Evolutionary conservation across 225 moss, liverwort and hornwort genomes (phyloP).

Genomic region (Marchantia polymorpha): DNA sequence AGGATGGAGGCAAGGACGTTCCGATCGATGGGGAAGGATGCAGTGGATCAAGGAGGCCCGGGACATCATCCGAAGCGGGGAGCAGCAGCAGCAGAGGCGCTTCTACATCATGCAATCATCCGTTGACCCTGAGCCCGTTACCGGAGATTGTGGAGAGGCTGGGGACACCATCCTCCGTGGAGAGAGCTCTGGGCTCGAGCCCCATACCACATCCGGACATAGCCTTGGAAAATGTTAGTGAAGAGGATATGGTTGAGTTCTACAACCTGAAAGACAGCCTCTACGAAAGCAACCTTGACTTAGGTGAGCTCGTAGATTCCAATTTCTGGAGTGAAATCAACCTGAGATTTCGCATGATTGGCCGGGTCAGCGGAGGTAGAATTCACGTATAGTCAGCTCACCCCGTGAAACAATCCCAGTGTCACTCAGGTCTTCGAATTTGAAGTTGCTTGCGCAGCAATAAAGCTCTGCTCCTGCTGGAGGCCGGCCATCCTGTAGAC

Average conservation of each 20-base stretch:
- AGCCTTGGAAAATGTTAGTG: background rate
- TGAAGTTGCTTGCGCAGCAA: background rate
- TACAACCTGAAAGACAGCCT: slow-evolving; percentile 16
- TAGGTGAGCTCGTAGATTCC: background rate
- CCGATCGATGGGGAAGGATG: background rate
- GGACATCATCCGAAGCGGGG: background rate
- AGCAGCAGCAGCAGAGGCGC: background rate
- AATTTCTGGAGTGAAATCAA: background rate
- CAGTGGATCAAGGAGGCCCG: background rate
- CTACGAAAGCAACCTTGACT: slow-evolving; percentile 12
- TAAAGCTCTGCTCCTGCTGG: background rate
- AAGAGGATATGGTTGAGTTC: slow-evolving; percentile 3
- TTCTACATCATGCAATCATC: background rate
- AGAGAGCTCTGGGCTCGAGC: background rate
- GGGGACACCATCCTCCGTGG: slow-evolving; percentile 6
- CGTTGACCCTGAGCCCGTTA: background rate
- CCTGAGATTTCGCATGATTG: background rate
- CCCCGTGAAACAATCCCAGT: background rate
- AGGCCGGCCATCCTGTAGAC: background rate
- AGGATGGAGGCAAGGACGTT: background rate
- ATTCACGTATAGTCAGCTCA: background rate
- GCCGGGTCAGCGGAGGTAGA: too few relatives aligned
- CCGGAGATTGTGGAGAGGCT: slow-evolving; percentile 13
- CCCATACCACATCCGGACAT: background rate
- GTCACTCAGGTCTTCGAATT: background rate